These are phyloP conservation scores for Pulveroboletus sp. DNA, from an alignment of 768 basidiomycete species.

Conservation along the genomic window DNA sequence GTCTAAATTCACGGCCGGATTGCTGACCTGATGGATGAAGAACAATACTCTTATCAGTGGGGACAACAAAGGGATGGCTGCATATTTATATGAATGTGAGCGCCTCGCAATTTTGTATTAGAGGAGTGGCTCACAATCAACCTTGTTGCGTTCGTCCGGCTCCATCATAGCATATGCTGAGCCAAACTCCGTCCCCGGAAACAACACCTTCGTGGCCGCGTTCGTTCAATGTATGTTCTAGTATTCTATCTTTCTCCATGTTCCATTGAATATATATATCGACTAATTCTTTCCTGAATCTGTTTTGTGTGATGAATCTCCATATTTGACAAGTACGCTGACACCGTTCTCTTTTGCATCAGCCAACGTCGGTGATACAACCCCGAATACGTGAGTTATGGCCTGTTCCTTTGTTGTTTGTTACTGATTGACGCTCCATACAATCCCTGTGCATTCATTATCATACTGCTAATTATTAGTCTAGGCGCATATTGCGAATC, in stretches of 20 bases:
- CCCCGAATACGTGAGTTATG: conserved; percentile 65
- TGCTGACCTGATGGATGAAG: conserved; percentile 30
- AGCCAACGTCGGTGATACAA: conserved; percentile 82
- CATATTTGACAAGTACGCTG: neutral
- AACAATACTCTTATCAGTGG: conserved; percentile 79
- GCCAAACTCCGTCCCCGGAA: conserved; percentile 63
- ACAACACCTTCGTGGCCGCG: conserved; percentile 65
- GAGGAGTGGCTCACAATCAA: neutral
- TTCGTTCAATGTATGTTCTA: conserved; percentile 60
- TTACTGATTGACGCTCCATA: neutral
- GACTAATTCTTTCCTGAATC: neutral
- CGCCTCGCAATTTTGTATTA: neutral
- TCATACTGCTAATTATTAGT: conserved; percentile 27
- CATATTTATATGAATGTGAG: conserved; percentile 70
- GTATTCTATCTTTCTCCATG: neutral
- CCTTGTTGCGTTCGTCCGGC: neutral
- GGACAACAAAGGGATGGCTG: conserved; percentile 87
- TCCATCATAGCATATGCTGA: conserved; percentile 51
- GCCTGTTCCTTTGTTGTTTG: too few species aligned
- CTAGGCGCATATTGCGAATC: conserved; percentile 74
- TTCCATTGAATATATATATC: neutral
- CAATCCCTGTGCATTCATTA: neutral
- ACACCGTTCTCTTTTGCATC: neutral
- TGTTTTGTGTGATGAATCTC: neutral
- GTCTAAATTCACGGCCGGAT: neutral